Evolutionary conservation across 331 rosid genomes (phyloP), one percentile per base, ranked within the genome.

Genomic region (Quercus lobata): DNA sequence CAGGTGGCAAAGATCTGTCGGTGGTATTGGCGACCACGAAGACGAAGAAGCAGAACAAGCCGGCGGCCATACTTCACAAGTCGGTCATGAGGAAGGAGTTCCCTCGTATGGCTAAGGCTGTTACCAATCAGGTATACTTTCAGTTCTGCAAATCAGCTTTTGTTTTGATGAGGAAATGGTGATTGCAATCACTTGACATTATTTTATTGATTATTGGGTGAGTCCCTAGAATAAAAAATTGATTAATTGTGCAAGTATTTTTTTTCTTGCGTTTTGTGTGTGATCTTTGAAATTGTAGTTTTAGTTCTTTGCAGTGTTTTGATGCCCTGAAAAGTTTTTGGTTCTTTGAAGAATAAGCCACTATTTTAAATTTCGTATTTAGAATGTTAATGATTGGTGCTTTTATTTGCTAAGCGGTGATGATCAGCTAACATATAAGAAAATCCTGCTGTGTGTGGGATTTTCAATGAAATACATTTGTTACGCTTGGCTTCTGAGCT

Each of bases 21-120:
- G 94, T 96, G 76, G 34, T 90, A 84, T 83, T 96, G 58, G 98
- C 90, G 4, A 96, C 99, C 2, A 87, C 91, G 0, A 96, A 96
- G 92, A 86, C 93, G 52, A 96, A 88, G 96, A 96, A 96, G 60
- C 98, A 93, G 77, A 96, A 86, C 89, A 91, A 91, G 69, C 99
- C 99, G 22, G 83, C 96, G 55, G 81, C 91, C 8, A 66, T 83
- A 86, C 88, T 87, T 52, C 98, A 96, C 83, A 96, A 91, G 76
- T 96, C 99, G 69, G 81, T 90, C 69, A 80, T 96, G 96, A 96
- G 93, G 77, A 93, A 96, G 87, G 99, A 96, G 80, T 93, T 96
- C 85, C 55, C 87, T 7, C 87, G 93, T 57, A 90, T 96, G 97
- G 94, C 96, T 5, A 87, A 90, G 56, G 96, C 98, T 4, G 94